Evolutionary conservation across 345 rosid species (phyloP), one percentile per base, ranked within the genome.

Genomic region (Linum lewisii): DNA sequence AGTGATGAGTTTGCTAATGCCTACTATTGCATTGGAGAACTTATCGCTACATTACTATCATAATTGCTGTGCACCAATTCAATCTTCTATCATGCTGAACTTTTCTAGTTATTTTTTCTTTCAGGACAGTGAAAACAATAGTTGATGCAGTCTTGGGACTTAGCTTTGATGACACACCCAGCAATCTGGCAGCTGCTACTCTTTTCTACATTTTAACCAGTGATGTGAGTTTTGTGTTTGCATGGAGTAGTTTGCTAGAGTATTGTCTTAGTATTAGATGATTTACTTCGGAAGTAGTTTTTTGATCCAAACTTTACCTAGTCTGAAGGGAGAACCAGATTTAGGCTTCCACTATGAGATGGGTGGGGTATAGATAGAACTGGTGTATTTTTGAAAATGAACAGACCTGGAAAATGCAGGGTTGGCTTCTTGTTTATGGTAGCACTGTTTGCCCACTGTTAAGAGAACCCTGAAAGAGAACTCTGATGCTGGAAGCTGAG

Each of bases 131-230:
- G 6, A 82, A 85, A 70, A 75, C 87, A 24, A 83, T 89, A 75
- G 45, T 83, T 18, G 87, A 86, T 81, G 93, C 91, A 64, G 68
- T 86, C 66, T 70, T 86, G 79, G 89, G 76, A 72, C 91, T 93
- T 63, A 77, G 75, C 76, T 77, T 87, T 54, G 99, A 89, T 44
- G 99, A 93, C 62, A 56, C 69, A 50, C 74, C 81, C 21, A 86
- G 95, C 78, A 86, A 86, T 75, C 81, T 86, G 60, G 99, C 95
- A 66, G 91, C 89, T 63, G 93, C 82, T 18, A 73, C 88, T 25
- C 82, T 89, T 68, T 84, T 89, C 76, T 85, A 79, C 66, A 66
- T 79, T 59, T 73, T 89, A 75, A 89, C 82, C 21, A 70, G 72
- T 69, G 94, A 93, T 62, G 99, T 93, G 77, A 81, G 95, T 69